phyloP scores from a whole-genome alignment of 176 grass and related monocot species.

The Triticum timopheevii region DNA sequence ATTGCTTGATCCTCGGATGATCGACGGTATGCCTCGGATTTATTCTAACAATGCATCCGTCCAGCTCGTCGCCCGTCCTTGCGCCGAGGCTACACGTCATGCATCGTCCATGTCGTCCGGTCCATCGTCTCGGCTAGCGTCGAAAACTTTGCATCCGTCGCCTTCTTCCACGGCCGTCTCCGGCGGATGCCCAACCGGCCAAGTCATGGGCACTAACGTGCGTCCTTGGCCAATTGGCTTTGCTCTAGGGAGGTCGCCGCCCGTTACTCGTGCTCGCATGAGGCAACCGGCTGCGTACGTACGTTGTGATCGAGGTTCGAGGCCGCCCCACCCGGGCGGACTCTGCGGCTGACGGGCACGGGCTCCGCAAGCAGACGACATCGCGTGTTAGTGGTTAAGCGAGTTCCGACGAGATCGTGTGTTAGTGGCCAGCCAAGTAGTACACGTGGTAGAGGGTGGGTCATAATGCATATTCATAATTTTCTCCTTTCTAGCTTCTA shows the following conservation, averaged over 20 bases:
- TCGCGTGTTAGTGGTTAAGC: neutral
- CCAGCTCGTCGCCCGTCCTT: neutral
- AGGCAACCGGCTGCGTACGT: neutral
- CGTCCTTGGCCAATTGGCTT: neutral
- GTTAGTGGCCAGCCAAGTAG: neutral
- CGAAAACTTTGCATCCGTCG: neutral
- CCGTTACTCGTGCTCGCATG: neutral
- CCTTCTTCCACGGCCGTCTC: neutral
- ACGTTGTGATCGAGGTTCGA: neutral
- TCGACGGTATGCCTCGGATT: too few relatives aligned
- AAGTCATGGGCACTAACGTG: neutral
- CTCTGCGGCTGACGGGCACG: neutral
- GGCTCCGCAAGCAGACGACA: neutral
- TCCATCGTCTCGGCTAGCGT: neutral
- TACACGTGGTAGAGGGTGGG: neutral
- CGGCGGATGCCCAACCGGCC: neutral
- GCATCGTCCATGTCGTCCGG: neutral
- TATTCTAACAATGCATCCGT: too few relatives aligned
- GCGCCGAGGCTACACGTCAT: neutral
- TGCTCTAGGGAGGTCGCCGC: too few relatives aligned
- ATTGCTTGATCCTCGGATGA: too few relatives aligned
- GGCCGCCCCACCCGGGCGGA: neutral
- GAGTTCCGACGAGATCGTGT: neutral
- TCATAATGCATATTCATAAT: neutral
- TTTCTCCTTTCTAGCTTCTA: neutral